Base-by-base conservation (phyloP, 2,329 filamentous ascomycete species). In the Colletotrichum tanaceti region DNA sequence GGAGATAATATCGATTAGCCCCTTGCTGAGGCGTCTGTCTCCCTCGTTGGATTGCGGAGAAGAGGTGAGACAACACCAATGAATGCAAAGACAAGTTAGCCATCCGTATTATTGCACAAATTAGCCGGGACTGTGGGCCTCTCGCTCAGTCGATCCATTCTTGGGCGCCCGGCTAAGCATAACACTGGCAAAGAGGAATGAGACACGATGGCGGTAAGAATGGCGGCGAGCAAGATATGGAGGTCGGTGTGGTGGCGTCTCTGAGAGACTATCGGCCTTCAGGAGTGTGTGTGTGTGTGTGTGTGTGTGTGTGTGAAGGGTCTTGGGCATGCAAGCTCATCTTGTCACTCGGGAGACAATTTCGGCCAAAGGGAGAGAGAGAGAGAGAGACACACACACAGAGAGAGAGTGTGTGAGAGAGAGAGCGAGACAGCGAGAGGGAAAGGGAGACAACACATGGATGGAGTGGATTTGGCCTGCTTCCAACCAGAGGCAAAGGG, bases 11-110 rank as follows among this genome's bases (percentile, higher is more conserved):
- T 61, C 52, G 62, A 61, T 61, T 58, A 63, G 62, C 22, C 55
- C 55, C 66, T 66, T 69, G 55, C 28, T 65, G 62, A 50, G 55
- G 24, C 39, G 2, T 9, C 39, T 16, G 24, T 46, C 66, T 60
- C 66, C 57, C 57, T 69, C 62, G 50, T 61, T 69, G 66, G 62
- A 66, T 61, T 66, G 66, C 50, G 66, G 66, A 60, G 62, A 65
- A 53, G 39, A 53, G 39, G 55, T 69, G 62, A 69, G 66, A 69
- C 66, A 69, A 9, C 53, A 50, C 44, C 20, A 58, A 41, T 44
- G 55, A 44, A n/a, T 24, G 32, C 32, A 35, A 35, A 35, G 32
- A 35, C 32, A 35, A n/a, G n/a, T n/a, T n/a, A n/a, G 9, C 2
- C 32, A 35, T 35, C 2, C 7, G 7, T 35, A 10, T 35, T 10